Evolutionary conservation across 2,329 filamentous ascomycete species (phyloP), one percentile per base, ranked within the genome.

Genomic region (Drechslerella dactyloides): DNA sequence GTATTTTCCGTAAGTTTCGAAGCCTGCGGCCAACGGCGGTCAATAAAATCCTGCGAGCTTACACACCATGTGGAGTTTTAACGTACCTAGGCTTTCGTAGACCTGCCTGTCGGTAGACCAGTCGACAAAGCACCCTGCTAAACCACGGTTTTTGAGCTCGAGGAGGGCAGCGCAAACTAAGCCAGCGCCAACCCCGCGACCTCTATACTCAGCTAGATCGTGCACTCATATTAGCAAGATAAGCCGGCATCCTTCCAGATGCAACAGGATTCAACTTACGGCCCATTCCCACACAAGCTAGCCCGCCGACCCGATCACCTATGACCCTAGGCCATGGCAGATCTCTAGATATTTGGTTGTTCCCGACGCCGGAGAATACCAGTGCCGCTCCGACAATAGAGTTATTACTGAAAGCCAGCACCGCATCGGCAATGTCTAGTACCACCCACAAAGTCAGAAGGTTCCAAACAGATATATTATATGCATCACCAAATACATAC

Each of bases 241-340:
- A 42, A 13, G 37, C 13, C 15, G 44, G 19, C 17, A 48, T 10
- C 19, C 44, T 15, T 21, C 19, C 8, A 48, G 44, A 21, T 19
- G 6, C 2, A 48, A 11, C 44, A 4, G 15, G 11, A 19, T 19
- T 68, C 17, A 30, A 75, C 76, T 61, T 69, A 77, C 76, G 74
- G 56, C 74, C 74, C 64, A 77, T 75, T 44, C 76, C 74, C 15
- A 77, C 69, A 48, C 76, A 77, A 35, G 76, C 76, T 24, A 77
- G 59, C 21, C 76, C 76, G n/a, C 76, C 76, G 58, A 76, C 73
- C 44, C 74, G 73, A 46, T 77, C 76, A 17, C 75, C 76, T 56
- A 77, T 76, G 37, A 76, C 66, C 66, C 74, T 77, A 19, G 76
- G 76, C 76, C 76, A 77, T 8, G 76, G 76, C 17, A 77, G 75